A percentile compares a stretch with the other conserved stretches of the same genome.
phyloP scores from a whole-genome alignment of 257 asterid species.

The Striga asiatica region DNA sequence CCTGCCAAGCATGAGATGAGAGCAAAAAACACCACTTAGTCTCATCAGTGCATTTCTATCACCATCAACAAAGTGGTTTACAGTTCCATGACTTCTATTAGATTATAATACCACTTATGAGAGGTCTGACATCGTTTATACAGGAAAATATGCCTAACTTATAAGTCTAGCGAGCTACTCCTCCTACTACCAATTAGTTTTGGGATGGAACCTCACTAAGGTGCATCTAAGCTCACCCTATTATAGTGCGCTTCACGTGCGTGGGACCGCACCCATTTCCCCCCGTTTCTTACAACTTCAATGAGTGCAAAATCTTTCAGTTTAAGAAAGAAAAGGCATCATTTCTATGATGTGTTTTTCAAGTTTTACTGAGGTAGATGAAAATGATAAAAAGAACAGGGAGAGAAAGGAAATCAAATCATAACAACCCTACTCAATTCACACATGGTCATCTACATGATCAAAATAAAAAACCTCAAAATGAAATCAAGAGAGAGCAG shows the following conservation, averaged over 20 bases:
- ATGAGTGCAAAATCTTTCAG: neutral
- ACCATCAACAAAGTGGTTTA: neutral
- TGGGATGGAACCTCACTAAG: too few species aligned
- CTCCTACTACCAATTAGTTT: too few species aligned
- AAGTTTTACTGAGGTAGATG: neutral
- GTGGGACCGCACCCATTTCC: too few species aligned
- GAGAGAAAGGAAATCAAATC: too few species aligned
- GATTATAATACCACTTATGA: neutral
- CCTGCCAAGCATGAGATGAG: constrained; percentile 39
- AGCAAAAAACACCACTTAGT: neutral
- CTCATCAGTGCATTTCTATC: neutral
- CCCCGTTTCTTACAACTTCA: neutral
- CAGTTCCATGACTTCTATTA: neutral
- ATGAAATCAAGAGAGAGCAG: too few species aligned
- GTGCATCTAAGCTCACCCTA: too few species aligned
- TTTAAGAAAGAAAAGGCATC: neutral
- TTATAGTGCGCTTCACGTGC: too few species aligned
- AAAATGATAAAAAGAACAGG: neutral
- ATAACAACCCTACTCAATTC: neutral
- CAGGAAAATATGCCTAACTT: too few species aligned
- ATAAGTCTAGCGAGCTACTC: too few species aligned
- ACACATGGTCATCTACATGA: neutral
- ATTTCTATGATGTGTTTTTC: neutral
- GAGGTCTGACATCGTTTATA: neutral
- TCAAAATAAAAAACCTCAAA: neutral